Percentiles rank a stretch among this genome's conserved stretches.
phyloP scores from a whole-genome alignment of 768 basidiomycete species.

The Boletus rubropictus region DNA sequence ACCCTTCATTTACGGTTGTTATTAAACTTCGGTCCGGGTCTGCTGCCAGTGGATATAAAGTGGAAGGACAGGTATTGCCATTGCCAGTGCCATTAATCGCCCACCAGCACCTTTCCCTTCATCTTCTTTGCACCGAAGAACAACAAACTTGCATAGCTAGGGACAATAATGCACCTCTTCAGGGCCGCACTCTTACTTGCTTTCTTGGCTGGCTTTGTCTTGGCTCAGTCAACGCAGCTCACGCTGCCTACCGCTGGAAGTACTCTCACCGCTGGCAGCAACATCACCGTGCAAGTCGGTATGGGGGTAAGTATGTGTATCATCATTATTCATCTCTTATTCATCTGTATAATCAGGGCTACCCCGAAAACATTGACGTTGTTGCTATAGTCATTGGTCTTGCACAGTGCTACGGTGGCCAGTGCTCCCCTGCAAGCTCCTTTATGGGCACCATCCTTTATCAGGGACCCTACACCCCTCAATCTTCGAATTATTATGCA shows the following conservation, averaged over 20 bases:
- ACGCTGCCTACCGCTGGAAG: conserved; percentile 6
- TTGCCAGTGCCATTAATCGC: not conserved
- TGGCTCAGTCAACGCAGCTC: conserved; percentile 15
- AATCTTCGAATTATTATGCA: conserved; percentile 15
- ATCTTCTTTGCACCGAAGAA: not conserved
- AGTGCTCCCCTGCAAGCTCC: conserved; percentile 21
- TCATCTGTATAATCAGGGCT: conserved; percentile 10
- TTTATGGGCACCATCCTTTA: conserved; percentile 32
- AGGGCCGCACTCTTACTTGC: conserved; percentile 11
- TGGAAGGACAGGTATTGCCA: not conserved
- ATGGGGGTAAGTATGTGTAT: conserved; percentile 13
- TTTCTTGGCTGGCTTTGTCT: conserved; percentile 7
- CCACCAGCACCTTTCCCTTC: not conserved
- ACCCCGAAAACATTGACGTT: conserved; percentile 20
- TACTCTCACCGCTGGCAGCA: conserved; percentile 5
- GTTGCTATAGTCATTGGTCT: conserved; percentile 33
- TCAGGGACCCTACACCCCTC: conserved; percentile 30
- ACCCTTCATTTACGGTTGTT: not conserved
- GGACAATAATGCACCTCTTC: conserved; percentile 16
- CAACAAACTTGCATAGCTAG: not conserved
- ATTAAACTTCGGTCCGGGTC: not conserved
- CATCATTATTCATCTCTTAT: not conserved
- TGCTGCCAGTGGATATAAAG: conserved; percentile 15
- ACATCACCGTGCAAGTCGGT: conserved; percentile 12
- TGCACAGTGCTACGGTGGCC: conserved; percentile 15